Evolutionary conservation across 192 early-diverging fungal species (phyloP).

Genomic region (Mortierella hygrophila): DNA sequence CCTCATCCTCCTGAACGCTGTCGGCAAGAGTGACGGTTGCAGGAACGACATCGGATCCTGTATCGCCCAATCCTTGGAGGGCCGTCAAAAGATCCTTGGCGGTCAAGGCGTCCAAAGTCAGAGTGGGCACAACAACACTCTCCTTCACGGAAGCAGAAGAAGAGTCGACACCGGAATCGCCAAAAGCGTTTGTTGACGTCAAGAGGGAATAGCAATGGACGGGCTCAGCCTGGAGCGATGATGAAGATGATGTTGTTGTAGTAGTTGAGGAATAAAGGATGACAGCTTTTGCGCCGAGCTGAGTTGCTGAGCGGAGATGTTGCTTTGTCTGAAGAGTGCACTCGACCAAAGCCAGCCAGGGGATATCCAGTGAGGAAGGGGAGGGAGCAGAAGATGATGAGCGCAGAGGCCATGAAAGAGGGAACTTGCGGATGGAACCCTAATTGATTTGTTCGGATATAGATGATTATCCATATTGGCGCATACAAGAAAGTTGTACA

Average conservation of each 20-base stretch:
- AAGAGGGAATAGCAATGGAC: background rate
- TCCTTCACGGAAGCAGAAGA: no score
- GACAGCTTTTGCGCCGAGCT: constrained; percentile 14
- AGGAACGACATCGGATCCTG: background rate
- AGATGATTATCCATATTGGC: constrained; percentile 7
- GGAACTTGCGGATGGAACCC: constrained; percentile 2
- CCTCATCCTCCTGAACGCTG: background rate
- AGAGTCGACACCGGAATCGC: background rate
- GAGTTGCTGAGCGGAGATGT: constrained; percentile 6
- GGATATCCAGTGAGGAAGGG: background rate
- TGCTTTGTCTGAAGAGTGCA: constrained; percentile 7
- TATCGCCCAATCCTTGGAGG: background rate
- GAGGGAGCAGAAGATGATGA: background rate
- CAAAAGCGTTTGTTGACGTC: background rate
- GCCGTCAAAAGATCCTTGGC: background rate
- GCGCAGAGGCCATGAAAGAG: background rate
- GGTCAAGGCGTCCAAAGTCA: background rate
- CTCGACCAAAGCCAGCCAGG: constrained; percentile 20
- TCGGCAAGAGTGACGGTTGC: background rate
- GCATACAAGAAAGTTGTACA: background rate
- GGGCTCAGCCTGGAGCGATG: background rate
- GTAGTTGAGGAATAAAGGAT: constrained; percentile 8
- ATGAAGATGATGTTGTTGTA: background rate
- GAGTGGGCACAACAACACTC: background rate
- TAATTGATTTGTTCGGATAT: constrained; percentile 1